Base-by-base conservation (phyloP, 495 filamentous ascomycete genomes). In the Opeltia flavorubescens region DNA sequence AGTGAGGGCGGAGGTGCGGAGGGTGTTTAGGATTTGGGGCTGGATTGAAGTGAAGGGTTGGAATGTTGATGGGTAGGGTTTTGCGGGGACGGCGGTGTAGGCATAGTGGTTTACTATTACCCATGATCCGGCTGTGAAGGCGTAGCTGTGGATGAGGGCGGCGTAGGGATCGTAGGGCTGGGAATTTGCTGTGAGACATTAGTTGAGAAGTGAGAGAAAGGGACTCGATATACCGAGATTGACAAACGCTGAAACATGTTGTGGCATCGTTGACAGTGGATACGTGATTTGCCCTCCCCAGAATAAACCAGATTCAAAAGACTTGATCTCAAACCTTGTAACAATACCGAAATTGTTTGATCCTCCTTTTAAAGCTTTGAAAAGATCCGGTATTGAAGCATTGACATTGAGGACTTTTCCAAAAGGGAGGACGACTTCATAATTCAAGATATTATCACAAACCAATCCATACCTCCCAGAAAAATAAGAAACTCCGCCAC, bases 281-380 rank as follows among this genome's bases (percentile, higher is more conserved):
- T 36, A 46, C 6, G 15, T 17, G 13, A 47, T 24, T 30, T 41
- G 11, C 26, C 66, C 69, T 2, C 59, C 66, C 62, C 64, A 73
- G 11, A 73, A 44, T 0, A 50, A 38, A 5, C 59, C 59, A 33
- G 61, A 59, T 0, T 56, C 44, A 25, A 55, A 56, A 1, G 53
- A 51, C 17, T 21, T 44, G 1, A 61, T 27, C 13, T 58, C 48
- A 33, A 68, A 51, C 13, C 50, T 43, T 0, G 62, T 66, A 18
- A 68, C 59, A 17, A 68, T 49, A 12, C 61, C 60, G 43, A 68
- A 69, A 23, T 62, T 66, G 36, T 54, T 61, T 4, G 54, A 54
- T 23, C 62, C 59, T 23, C 66, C 66, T 40, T 59, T 55, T 23
- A 68, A 51, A 13, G 64, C 66, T 12, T 30, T n/a, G 44, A 57